Evolutionary conservation across 169 alveolate species (phyloP), one percentile per base, ranked within the genome.

Genomic region (Babesia caballi): DNA sequence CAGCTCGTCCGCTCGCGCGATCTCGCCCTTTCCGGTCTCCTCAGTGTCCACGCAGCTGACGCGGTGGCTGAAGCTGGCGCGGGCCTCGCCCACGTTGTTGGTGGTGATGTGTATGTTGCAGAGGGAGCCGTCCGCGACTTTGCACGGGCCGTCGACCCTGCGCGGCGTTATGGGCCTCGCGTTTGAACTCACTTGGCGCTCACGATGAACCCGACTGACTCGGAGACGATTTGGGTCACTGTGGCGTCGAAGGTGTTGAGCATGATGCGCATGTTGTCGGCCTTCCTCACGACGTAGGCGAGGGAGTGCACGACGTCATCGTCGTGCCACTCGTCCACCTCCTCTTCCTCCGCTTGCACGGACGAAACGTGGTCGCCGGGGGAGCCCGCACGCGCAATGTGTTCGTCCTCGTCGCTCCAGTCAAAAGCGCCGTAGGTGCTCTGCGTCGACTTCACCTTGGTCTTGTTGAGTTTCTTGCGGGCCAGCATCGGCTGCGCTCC

Each of bases 401-500:
- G n/a, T n/a, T n/a, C n/a, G n/a, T n/a, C n/a, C n/a, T n/a, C n/a
- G n/a, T n/a, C n/a, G n/a, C n/a, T n/a, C n/a, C n/a, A n/a, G n/a
- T n/a, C n/a, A n/a, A n/a, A n/a, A n/a, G n/a, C n/a, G 44, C 44
- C 15, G 44, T 38, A 38, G 1, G 44, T 4, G n/a, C n/a, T 17
- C 3, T 12, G 44, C 4, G 33, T 3, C 2, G 7, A 12, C 12
- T 1, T 21, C 60, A 11, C 8, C 60, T 51, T 30, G 4, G 53
- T 3, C 35, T 51, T 51, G 27, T 15, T 15, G 23, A 40, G 25
- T 12, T n/a, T 27, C 40, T 50, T 58, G 0, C 49, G 44, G 3
- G 76, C 66, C 2, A 78, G 4, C 38, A 71, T 40, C 6, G 88
- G 88, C n/a, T 38, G 61, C 7, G 71, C 60, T 5, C 84, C 88